phyloP scores from a whole-genome alignment of 495 filamentous ascomycete species.

The Penicillium subrubescens region DNA sequence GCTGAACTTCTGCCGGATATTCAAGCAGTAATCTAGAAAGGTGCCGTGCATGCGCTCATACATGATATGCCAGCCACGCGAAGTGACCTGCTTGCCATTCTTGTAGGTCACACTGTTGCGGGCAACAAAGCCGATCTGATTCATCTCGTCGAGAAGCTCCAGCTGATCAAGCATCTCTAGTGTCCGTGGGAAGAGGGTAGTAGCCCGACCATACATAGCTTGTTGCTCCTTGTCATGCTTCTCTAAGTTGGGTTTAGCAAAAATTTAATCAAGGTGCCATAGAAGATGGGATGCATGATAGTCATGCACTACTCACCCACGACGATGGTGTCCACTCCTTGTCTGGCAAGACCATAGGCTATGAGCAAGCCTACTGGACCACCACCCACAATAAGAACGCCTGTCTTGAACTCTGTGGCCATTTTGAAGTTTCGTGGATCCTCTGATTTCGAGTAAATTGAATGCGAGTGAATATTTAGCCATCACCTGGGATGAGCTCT shows the following conservation, averaged over 20 bases:
- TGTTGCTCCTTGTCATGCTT: slow-evolving; percentile 42
- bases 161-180: slow-evolving; percentile 52
- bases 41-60: neutral
- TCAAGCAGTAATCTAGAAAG: neutral
- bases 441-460: too few relatives aligned
- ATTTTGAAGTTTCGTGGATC: neutral
- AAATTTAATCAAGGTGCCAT: neutral
- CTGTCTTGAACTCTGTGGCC: slow-evolving; percentile 11
- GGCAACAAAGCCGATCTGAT: slow-evolving; percentile 52
- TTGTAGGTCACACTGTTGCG: slow-evolving; percentile 46
- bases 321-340: slow-evolving; percentile 15
- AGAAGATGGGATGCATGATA: neutral
- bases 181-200: slow-evolving; percentile 46
- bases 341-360: slow-evolving; percentile 38
- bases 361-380: slow-evolving; percentile 76
- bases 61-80: neutral
- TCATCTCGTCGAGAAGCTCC: slow-evolving; percentile 44
- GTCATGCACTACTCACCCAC: neutral
- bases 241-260: slow-evolving; percentile 25
- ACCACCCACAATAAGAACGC: slow-evolving; percentile 72
- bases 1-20: slow-evolving; percentile 9
- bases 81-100: slow-evolving; percentile 36
- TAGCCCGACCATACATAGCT: slow-evolving; percentile 46
- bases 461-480: too few relatives aligned
- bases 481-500: too few relatives aligned